phyloP scores from a whole-genome alignment of 257 asterid genomes.

The Cordia subcordata region DNA sequence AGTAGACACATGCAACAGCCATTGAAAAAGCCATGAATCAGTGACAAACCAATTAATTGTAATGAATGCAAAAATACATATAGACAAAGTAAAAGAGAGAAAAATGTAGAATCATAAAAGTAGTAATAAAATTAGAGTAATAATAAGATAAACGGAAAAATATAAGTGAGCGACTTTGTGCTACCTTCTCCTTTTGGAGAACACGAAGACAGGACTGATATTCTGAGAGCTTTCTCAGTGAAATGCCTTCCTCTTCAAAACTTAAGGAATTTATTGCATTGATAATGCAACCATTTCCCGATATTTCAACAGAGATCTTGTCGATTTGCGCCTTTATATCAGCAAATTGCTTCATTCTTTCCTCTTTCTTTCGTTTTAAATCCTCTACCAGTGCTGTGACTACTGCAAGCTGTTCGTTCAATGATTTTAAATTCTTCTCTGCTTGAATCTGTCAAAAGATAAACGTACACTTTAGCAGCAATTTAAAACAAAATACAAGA shows the following conservation, averaged over 20 bases:
- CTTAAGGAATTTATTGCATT: slow-evolving; percentile 36
- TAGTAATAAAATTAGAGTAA: not conserved
- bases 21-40: too few species aligned
- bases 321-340: slow-evolving; percentile 79
- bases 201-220: slow-evolving; percentile 66
- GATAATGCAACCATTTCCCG: slow-evolving; percentile 50
- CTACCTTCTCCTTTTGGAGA: slow-evolving; percentile 90
- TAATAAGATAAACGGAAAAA: not conserved
- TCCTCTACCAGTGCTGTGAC: slow-evolving; percentile 72
- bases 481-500: not conserved
- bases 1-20: too few species aligned
- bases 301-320: slow-evolving; percentile 70
- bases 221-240: slow-evolving; percentile 73
- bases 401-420: slow-evolving; percentile 74
- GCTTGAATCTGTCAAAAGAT: slow-evolving; percentile 41
- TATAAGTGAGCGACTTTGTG: not conserved
- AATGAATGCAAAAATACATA: not conserved
- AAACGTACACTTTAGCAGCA: slow-evolving; percentile 11
- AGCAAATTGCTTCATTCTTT: slow-evolving; percentile 66
- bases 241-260: slow-evolving; percentile 70
- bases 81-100: not conserved
- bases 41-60: not conserved
- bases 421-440: slow-evolving; percentile 48
- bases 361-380: slow-evolving; percentile 65
- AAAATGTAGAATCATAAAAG: not conserved